Evolutionary conservation across 2,329 filamentous ascomycete species (phyloP), one percentile per base, ranked within the genome.

Genomic region (Madurella fahalii): DNA sequence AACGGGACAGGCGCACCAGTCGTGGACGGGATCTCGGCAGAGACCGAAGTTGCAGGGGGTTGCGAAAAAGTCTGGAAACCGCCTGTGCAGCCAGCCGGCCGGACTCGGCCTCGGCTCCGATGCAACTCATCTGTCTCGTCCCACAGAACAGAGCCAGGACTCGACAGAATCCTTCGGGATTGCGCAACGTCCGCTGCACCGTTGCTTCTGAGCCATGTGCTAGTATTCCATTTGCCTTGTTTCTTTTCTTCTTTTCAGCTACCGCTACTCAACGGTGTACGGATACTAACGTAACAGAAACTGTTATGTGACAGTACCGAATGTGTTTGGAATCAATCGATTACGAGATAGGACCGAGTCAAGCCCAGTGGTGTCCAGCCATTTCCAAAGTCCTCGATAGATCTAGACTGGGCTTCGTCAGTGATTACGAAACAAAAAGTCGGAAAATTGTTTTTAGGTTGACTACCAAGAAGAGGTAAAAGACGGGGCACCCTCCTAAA

Each of bases 101-200:
- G 53, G 53, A 47, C 50, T 55, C 53, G 53, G 53, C 13, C 40
- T 51, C 48, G 44, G 40, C 53, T 40, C 44, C 53, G 47, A 32
- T 43, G 16, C n/a, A 16, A 12, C 20, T 53, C 8, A 18, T 40
- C 43, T 20, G 39, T 34, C 34, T 42, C 8, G 18, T 25, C 25
- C 32, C 37, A 25, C 18, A 43, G 31, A n/a, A 37, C 34, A 34
- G 42, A 52, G 32, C 13, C 11, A 9, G 7, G 13, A 5, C 34
- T 37, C 11, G 34, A 11, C 34, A 37, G 11, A 4, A 37, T 11
- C 34, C 9, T 37, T 11, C 11, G 34, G 34, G 13, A 37, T 37
- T 4, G 9, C 34, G 11, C 34, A 37, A 15, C 7, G 7, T 7
- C 25, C 25, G 7, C 7, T 25, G 25, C 7, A 7, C 7, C 7